Evolutionary conservation across 495 filamentous ascomycete species (phyloP).

Genomic region (Neurospora pannonica): DNA sequence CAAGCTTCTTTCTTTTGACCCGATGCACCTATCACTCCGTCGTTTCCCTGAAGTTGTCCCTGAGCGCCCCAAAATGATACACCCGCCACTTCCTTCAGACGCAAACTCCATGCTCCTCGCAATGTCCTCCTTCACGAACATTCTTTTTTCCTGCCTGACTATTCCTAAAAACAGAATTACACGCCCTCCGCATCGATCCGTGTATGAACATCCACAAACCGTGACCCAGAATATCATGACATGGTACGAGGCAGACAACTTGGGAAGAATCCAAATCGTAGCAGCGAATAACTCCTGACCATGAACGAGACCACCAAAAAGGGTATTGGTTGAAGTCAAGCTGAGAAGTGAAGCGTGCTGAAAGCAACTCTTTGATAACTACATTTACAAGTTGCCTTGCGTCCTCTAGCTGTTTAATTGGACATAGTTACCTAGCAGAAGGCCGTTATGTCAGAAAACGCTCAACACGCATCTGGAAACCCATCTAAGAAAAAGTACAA

Average conservation of each 20-base stretch:
- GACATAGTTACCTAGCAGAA: slow-evolving; percentile 35
- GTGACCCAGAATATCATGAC: background rate
- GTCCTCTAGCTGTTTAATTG: slow-evolving; percentile 19
- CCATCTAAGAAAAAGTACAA: slow-evolving; percentile 1
- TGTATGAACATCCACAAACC: background rate
- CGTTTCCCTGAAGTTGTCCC: background rate
- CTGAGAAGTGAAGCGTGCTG: background rate
- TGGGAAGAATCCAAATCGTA: background rate
- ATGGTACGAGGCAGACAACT: background rate
- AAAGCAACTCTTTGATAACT: background rate
- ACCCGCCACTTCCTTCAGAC: background rate
- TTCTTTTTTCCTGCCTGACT: background rate
- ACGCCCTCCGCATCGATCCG: background rate
- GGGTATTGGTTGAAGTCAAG: background rate
- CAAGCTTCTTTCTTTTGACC: background rate
- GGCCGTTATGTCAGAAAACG: background rate
- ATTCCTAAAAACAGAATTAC: background rate
- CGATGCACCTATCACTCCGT: background rate
- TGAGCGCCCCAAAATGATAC: background rate
- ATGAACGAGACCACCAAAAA: background rate
- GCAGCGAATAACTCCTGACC: background rate
- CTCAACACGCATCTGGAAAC: slow-evolving; percentile 5
- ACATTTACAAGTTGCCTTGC: background rate
- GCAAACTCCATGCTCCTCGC: background rate
- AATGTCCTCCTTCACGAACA: background rate